These are phyloP conservation scores for Populus hybrid DNA, from an alignment of 441 rosid species.

Conservation along the genomic window DNA sequence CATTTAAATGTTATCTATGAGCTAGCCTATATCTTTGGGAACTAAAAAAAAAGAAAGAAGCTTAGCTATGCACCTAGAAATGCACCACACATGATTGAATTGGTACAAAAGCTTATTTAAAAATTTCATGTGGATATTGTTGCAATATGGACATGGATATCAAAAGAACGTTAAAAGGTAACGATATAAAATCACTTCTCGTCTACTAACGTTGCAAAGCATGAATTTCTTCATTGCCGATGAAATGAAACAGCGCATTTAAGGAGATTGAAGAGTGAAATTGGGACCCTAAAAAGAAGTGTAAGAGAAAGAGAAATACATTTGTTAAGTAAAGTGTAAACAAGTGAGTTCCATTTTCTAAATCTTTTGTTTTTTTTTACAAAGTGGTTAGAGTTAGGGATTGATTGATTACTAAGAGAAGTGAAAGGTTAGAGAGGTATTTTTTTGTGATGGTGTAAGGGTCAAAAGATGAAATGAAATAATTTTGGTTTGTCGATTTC, in stretches of 20 bases:
- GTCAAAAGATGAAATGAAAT: no score
- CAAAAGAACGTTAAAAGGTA: slow-evolving; percentile 6
- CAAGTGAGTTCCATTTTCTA: slow-evolving; percentile 2
- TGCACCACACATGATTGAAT: slow-evolving; percentile 97
- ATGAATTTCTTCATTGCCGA: slow-evolving; percentile 27
- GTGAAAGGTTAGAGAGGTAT: background rate
- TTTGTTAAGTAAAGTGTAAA: slow-evolving; percentile 27
- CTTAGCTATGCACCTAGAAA: slow-evolving; percentile 56
- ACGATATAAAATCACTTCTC: slow-evolving; percentile 37
- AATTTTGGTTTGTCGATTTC: no score
- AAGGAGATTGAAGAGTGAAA: slow-evolving; percentile 26
- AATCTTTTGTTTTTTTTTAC: background rate
- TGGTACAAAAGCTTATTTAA: slow-evolving; percentile 93
- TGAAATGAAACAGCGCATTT: slow-evolving; percentile 30
- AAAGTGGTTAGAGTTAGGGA: background rate
- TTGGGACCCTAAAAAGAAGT: slow-evolving; percentile 30
- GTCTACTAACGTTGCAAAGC: slow-evolving; percentile 63
- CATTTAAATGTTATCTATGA: background rate
- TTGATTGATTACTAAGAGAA: background rate
- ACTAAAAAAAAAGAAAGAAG: background rate
- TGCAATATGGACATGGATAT: slow-evolving; percentile 39
- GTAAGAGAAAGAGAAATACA: slow-evolving; percentile 35
- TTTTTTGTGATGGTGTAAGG: no score
- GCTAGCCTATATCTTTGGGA: background rate
- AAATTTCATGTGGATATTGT: slow-evolving; percentile 96